Evolutionary conservation across 2,329 filamentous ascomycete genomes (phyloP).

Genomic region (Hypoxylon sp.): DNA sequence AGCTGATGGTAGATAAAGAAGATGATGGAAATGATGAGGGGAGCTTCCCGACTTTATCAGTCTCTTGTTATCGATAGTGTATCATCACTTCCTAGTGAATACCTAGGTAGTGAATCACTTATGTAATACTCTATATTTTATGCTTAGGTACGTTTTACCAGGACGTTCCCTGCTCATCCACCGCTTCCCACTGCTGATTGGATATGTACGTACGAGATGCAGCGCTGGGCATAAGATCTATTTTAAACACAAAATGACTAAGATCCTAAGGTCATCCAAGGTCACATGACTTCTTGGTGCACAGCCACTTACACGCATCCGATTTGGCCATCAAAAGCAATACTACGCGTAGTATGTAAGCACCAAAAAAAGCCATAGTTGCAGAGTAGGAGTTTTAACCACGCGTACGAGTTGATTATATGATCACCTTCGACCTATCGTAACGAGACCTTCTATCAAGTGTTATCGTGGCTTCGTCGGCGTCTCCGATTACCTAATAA

Average conservation of each 20-base stretch:
- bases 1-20: not conserved
- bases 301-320: not conserved
- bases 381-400: not conserved
- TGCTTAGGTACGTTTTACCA: no score
- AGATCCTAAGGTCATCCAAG: constrained; percentile 1
- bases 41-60: not conserved
- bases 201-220: constrained; percentile 29
- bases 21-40: not conserved
- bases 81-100: no score
- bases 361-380: not conserved
- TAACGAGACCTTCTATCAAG: not conserved
- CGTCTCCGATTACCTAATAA: constrained; percentile 1
- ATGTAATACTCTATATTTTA: not conserved
- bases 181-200: constrained; percentile 21
- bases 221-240: constrained; percentile 24
- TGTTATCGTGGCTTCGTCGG: not conserved
- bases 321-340: not conserved
- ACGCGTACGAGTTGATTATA: not conserved
- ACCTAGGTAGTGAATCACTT: not conserved
- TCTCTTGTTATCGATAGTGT: constrained; percentile 1
- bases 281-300: constrained; percentile 15
- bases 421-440: constrained; percentile 13
- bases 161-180: not conserved
- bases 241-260: constrained; percentile 26
- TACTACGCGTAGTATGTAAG: not conserved